Conservation (phyloP, 176 grass and related monocot genomes). For the Carex myosuroides region DNA sequence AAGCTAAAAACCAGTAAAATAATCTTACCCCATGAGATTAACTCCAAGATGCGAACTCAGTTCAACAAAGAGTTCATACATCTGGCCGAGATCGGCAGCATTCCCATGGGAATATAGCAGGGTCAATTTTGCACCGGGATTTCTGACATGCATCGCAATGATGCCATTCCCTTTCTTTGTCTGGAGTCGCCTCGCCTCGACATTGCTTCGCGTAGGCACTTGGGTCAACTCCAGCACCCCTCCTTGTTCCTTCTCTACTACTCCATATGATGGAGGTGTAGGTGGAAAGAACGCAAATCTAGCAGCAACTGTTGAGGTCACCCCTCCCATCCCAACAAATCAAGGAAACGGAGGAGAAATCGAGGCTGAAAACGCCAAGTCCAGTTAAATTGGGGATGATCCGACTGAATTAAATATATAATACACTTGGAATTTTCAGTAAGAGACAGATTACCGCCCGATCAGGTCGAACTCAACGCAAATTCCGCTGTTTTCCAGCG, state of each 20-base stretch:
- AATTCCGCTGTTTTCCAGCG: slow-evolving; percentile 10
- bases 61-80: slow-evolving; percentile 94
- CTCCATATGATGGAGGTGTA: slow-evolving; percentile 65
- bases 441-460: background rate
- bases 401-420: background rate
- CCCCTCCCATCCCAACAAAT: slow-evolving; percentile 49
- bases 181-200: slow-evolving; percentile 63
- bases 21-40: slow-evolving; percentile 78
- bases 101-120: slow-evolving; percentile 98
- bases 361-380: background rate
- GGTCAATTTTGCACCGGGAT: slow-evolving; percentile 65
- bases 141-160: slow-evolving; percentile 73
- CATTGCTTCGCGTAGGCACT: slow-evolving; percentile 43
- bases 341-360: background rate
- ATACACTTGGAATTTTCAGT: background rate
- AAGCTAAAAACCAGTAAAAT: background rate
- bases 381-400: slow-evolving; percentile 2
- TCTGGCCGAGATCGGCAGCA: slow-evolving; percentile 86
- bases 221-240: slow-evolving; percentile 49
- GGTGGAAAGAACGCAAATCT: slow-evolving; percentile 87
- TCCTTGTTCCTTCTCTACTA: slow-evolving; percentile 28
- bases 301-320: slow-evolving; percentile 75
- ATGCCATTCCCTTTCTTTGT: slow-evolving; percentile 66
- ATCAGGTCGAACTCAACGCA: slow-evolving; percentile 3
- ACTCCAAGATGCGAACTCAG: slow-evolving; percentile 83